Evolutionary conservation across 768 basidiomycete genomes (phyloP).

Genomic region (Chalciporus pseudorubinellus): DNA sequence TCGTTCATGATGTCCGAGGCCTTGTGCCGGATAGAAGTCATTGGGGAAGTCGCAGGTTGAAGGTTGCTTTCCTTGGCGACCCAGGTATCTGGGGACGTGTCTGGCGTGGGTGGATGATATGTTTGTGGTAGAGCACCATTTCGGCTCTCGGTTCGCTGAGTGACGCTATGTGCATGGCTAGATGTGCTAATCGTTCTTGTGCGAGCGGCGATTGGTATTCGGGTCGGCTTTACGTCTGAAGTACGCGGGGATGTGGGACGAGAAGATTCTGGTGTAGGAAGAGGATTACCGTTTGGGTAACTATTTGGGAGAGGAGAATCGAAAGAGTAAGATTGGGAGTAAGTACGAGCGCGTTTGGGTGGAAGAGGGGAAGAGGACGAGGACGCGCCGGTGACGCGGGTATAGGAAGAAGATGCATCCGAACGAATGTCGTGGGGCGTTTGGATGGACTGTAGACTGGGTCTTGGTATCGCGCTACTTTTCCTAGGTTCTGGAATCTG

Average conservation of each 20-base stretch:
- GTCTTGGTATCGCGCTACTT: conserved; percentile 45
- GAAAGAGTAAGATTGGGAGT: conserved; percentile 57
- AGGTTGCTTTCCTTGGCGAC: conserved; percentile 30
- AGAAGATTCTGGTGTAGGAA: conserved; percentile 37
- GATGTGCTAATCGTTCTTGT: conserved; percentile 41
- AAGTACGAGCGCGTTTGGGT: conserved; percentile 57
- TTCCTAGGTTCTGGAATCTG: conserved; percentile 35
- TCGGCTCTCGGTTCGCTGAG: conserved; percentile 37
- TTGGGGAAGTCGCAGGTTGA: conserved; percentile 32
- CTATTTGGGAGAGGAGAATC: conserved; percentile 36
- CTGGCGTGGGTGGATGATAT: conserved; percentile 27
- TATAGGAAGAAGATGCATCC: conserved; percentile 23
- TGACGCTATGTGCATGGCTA: conserved; percentile 35
- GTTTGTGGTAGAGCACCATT: conserved; percentile 29
- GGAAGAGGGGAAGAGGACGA: conserved; percentile 29
- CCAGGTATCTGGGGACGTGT: conserved; percentile 30
- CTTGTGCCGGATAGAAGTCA: conserved; percentile 36
- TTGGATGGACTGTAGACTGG: conserved; percentile 40
- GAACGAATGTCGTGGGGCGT: conserved; percentile 26
- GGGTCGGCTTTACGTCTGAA: conserved; percentile 41
- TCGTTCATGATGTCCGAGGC: conserved; percentile 59
- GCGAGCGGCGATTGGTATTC: conserved; percentile 47
- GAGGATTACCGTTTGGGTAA: conserved; percentile 25
- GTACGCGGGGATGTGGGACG: conserved; percentile 47
- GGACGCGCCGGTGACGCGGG: conserved; percentile 29